These are phyloP conservation scores for Begonia fuchsioides DNA, from an alignment of 306 rosid species.

Conservation along the genomic window DNA sequence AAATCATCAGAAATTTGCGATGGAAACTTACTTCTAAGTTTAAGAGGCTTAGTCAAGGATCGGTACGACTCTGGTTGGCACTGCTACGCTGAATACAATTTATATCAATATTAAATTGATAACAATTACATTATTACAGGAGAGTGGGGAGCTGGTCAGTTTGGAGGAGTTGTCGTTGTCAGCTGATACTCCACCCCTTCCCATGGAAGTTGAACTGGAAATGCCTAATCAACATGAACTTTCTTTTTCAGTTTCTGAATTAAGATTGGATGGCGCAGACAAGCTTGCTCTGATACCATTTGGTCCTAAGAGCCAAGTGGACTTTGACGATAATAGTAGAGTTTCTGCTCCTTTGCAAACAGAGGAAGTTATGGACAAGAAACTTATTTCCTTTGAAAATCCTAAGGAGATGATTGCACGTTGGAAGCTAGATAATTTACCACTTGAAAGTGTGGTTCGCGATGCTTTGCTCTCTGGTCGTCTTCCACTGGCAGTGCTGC, in stretches of 20 bases:
- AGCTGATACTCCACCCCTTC: slow-evolving; percentile 43
- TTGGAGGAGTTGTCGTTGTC: slow-evolving; percentile 13
- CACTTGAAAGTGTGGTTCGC: slow-evolving; percentile 71
- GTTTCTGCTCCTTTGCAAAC: slow-evolving; percentile 31
- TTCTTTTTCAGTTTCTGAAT: slow-evolving; percentile 30
- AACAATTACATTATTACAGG: slow-evolving; percentile 30
- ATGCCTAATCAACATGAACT: slow-evolving; percentile 35
- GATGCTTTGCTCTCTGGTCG: slow-evolving; percentile 94
- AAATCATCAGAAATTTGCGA: slow-evolving; percentile 75
- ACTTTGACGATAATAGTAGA: slow-evolving; percentile 35
- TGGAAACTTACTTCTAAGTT: slow-evolving; percentile 49
- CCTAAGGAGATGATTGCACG: slow-evolving; percentile 92
- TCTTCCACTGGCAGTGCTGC: slow-evolving; percentile 95
- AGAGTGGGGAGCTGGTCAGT: slow-evolving; percentile 33
- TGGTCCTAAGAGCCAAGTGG: slow-evolving; percentile 29
- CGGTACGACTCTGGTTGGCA: slow-evolving; percentile 30
- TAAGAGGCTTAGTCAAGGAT: slow-evolving; percentile 59
- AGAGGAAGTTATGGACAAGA: slow-evolving; percentile 30
- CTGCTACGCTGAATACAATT: slow-evolving; percentile 12
- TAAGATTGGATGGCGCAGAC: slow-evolving; percentile 21
- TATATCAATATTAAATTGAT: not conserved
- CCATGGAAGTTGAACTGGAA: slow-evolving; percentile 30
- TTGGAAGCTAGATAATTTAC: slow-evolving; percentile 79
- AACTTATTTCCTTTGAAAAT: slow-evolving; percentile 51
- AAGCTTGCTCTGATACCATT: slow-evolving; percentile 45